Evolutionary conservation across 2,329 filamentous ascomycete genomes (phyloP).

Genomic region (Emmonsiellopsis sp.): DNA sequence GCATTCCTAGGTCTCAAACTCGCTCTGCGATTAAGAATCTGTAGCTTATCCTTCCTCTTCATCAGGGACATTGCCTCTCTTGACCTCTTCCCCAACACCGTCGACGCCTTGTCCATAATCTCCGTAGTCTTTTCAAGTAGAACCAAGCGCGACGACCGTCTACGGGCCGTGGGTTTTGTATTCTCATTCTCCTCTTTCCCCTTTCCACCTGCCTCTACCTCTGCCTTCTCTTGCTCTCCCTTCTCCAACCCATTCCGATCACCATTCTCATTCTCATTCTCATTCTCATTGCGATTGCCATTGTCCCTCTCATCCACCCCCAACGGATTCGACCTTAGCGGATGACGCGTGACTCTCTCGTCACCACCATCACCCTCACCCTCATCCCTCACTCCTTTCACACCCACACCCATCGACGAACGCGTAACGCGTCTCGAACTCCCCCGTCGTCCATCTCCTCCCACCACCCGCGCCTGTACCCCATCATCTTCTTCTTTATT

Average conservation of each 20-base stretch:
- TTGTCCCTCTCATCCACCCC: background rate
- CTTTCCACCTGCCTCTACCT: no score
- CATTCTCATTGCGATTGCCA: background rate
- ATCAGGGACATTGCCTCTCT: slow-evolving; percentile 46
- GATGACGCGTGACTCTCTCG: slow-evolving; percentile 12
- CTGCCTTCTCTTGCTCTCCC: slow-evolving; percentile 15
- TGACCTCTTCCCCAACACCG: slow-evolving; percentile 52
- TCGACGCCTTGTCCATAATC: slow-evolving; percentile 39
- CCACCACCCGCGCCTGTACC: background rate
- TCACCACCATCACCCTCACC: slow-evolving; percentile 22
- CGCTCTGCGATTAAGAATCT: slow-evolving; percentile 47
- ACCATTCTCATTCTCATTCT: background rate
- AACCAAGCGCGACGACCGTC: slow-evolving; percentile 37
- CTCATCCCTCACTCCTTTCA: slow-evolving; percentile 14
- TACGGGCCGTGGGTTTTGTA: slow-evolving; percentile 16
- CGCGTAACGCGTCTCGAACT: slow-evolving; percentile 33
- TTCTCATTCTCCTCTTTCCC: slow-evolving; percentile 18
- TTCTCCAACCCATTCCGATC: slow-evolving; percentile 10
- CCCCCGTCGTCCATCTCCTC: slow-evolving; percentile 17
- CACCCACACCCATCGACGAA: slow-evolving; percentile 22
- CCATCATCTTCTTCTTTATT: slow-evolving; percentile 23
- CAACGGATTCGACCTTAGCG: background rate
- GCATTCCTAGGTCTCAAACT: slow-evolving; percentile 48
- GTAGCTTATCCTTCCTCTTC: slow-evolving; percentile 40
- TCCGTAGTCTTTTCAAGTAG: slow-evolving; percentile 36